A percentile compares a stretch with the other conserved stretches of the same genome.
phyloP scores from a whole-genome alignment of 345 rosid species.

The Cardamine resedifolia region DNA sequence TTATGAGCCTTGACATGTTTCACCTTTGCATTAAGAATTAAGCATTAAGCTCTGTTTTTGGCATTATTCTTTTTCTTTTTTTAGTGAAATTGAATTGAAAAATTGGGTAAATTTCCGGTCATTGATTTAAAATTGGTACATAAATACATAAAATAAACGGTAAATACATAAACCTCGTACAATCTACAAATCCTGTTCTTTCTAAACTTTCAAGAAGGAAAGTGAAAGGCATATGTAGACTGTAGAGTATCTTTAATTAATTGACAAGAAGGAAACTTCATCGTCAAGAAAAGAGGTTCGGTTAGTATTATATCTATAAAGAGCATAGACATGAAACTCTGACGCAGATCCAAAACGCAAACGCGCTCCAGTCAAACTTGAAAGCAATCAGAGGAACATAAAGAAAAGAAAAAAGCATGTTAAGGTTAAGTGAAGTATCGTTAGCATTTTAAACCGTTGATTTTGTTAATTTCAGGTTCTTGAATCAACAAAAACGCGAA shows the following conservation, averaged over 20 bases:
- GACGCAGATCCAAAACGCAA: conserved; percentile 28
- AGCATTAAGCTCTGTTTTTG: not conserved
- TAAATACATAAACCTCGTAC: conserved; percentile 24
- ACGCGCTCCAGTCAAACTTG: conserved; percentile 8
- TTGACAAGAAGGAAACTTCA: conserved; percentile 21
- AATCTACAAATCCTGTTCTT: conserved; percentile 11
- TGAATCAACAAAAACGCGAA: conserved; percentile 58
- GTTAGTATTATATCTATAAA: conserved; percentile 20
- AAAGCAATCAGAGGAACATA: conserved; percentile 4
- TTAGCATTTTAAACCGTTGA: conserved; percentile 9
- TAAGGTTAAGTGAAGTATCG: not conserved
- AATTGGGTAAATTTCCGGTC: not conserved
- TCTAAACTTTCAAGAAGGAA: not conserved
- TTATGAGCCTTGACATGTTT: not conserved
- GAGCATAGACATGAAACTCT: conserved; percentile 3
- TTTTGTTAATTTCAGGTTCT: not conserved
- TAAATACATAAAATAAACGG: not conserved
- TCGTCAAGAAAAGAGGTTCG: conserved; percentile 6
- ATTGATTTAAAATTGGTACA: not conserved
- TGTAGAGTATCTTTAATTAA: conserved; percentile 9
- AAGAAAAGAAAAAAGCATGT: not conserved
- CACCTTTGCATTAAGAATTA: not conserved
- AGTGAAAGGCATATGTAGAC: conserved; percentile 19
- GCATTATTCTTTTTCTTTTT: not conserved
- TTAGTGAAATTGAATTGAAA: not conserved